phyloP scores from a whole-genome alignment of 2,329 filamentous ascomycete species.

The Fusarium robinianum region DNA sequence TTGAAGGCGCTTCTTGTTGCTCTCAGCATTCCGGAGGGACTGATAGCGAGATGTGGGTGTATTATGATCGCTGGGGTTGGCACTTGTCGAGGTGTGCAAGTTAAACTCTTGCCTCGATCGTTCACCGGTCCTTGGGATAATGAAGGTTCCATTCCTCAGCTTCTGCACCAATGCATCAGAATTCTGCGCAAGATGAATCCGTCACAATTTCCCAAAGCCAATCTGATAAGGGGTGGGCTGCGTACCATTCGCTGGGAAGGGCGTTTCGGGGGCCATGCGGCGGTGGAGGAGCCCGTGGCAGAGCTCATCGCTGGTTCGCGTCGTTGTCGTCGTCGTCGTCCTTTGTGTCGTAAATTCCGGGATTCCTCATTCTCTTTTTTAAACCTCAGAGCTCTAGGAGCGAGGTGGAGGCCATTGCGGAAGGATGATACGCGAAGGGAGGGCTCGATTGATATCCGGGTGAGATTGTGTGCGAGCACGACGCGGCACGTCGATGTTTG shows the following conservation, averaged over 20 bases:
- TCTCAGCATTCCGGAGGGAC: constrained; percentile 35
- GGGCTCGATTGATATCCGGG: too few relatives aligned
- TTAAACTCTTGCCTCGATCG: constrained; percentile 80
- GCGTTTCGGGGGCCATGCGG: constrained; percentile 49
- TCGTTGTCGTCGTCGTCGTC: constrained; percentile 31
- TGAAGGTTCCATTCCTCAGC: constrained; percentile 83
- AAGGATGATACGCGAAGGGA: not conserved
- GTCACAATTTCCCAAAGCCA: not conserved
- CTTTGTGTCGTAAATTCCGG: constrained; percentile 24
- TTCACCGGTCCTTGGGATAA: constrained; percentile 84
- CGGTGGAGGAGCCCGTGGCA: constrained; percentile 37
- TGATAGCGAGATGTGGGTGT: constrained; percentile 21
- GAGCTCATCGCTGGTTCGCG: constrained; percentile 51
- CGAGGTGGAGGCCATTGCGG: constrained; percentile 8
- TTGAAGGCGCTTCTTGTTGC: constrained; percentile 42
- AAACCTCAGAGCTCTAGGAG: constrained; percentile 25
- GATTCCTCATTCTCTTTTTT: constrained; percentile 34
- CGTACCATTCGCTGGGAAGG: constrained; percentile 53
- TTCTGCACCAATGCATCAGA: constrained; percentile 52
- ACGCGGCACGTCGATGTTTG: not conserved
- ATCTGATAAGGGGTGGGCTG: constrained; percentile 7
- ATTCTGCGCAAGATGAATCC: not conserved
- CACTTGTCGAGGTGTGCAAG: constrained; percentile 59
- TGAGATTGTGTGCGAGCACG: not conserved
- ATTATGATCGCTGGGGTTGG: constrained; percentile 34